Conservation (phyloP, 1,284 basidiomycete species). For the Puccinia polysora region DNA sequence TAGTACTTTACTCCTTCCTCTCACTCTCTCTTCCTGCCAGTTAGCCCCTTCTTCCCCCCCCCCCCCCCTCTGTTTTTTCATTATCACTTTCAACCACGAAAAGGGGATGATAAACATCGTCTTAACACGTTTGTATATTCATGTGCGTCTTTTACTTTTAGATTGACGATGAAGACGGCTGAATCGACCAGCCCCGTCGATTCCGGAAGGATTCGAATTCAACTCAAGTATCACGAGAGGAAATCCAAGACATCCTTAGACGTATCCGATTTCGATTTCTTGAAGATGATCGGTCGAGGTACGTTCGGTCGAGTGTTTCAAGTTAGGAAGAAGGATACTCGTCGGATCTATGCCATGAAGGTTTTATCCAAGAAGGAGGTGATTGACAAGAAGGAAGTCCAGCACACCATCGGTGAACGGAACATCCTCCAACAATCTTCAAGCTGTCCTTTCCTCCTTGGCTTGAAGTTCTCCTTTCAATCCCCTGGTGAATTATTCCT, state of each 20-base stretch:
- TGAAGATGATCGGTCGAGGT: conserved; percentile 96
- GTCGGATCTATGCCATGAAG: conserved; percentile 99
- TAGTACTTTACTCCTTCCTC: background rate
- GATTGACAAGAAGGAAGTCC: conserved; percentile 97
- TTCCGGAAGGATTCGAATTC: conserved; percentile 33
- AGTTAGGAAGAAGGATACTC: conserved; percentile 94
- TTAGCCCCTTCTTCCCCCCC: background rate
- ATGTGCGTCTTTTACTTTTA: background rate
- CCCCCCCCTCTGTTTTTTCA: background rate
- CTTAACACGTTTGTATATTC: too few species aligned
- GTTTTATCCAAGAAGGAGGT: conserved; percentile 98
- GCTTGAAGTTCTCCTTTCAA: conserved; percentile 97
- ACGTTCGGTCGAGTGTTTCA: conserved; percentile 98
- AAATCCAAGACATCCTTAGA: conserved; percentile 52
- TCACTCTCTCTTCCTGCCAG: background rate
- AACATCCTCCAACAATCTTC: conserved; percentile 94
- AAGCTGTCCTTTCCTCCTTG: conserved; percentile 94
- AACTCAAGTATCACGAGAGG: conserved; percentile 26
- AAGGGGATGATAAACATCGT: too few species aligned
- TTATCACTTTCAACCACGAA: too few species aligned
- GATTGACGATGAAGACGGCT: conserved; percentile 44
- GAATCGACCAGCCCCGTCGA: background rate
- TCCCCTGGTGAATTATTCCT: conserved; percentile 92
- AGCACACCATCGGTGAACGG: conserved; percentile 97
- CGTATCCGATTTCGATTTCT: conserved; percentile 82